A percentile compares a stretch with the other conserved stretches of the same genome.
Evolutionary conservation across 768 basidiomycete species (phyloP).

Genomic region (Bullera alba): DNA sequence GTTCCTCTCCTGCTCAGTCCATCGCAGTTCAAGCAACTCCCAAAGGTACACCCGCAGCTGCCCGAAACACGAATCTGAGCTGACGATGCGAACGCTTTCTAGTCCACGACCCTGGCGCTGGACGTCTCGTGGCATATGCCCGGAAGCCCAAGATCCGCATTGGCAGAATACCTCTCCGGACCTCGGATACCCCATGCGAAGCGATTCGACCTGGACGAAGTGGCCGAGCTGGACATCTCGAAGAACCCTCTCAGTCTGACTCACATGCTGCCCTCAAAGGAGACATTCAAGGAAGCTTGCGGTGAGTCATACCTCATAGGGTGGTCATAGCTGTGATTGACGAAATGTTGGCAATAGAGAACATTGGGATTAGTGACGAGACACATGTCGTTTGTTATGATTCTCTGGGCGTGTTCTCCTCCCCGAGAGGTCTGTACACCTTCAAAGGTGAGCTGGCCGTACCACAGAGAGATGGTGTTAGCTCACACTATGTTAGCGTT

Average conservation of each 20-base stretch:
- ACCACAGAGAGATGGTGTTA: not conserved
- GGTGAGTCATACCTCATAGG: conserved; percentile 53
- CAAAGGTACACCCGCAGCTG: conserved; percentile 17
- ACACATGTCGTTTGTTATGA: conserved; percentile 90
- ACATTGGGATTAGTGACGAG: conserved; percentile 62
- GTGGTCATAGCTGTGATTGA: conserved; percentile 4
- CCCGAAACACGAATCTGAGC: not conserved
- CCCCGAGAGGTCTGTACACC: conserved; percentile 88
- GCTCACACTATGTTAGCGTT: conserved; percentile 51
- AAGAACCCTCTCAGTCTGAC: conserved; percentile 70
- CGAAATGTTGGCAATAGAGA: conserved; percentile 52
- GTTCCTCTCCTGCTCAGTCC: conserved; percentile 46
- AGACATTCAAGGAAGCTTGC: conserved; percentile 69
- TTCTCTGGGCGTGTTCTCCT: conserved; percentile 78
- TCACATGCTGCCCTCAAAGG: conserved; percentile 83
- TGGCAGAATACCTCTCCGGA: conserved; percentile 61
- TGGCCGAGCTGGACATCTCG: conserved; percentile 52
- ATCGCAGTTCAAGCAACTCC: conserved; percentile 37
- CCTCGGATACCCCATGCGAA: conserved; percentile 63
- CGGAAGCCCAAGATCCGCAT: conserved; percentile 62
- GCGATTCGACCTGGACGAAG: conserved; percentile 73
- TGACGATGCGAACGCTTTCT: not conserved
- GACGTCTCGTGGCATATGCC: conserved; percentile 97
- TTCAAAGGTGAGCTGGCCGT: conserved; percentile 57
- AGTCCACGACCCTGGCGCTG: conserved; percentile 48